A percentile compares a stretch with the other conserved stretches of the same genome.
These are phyloP conservation scores for Xerocomus cyaneibrunnescens DNA, from an alignment of 1,284 basidiomycete genomes.

Conservation along the genomic window DNA sequence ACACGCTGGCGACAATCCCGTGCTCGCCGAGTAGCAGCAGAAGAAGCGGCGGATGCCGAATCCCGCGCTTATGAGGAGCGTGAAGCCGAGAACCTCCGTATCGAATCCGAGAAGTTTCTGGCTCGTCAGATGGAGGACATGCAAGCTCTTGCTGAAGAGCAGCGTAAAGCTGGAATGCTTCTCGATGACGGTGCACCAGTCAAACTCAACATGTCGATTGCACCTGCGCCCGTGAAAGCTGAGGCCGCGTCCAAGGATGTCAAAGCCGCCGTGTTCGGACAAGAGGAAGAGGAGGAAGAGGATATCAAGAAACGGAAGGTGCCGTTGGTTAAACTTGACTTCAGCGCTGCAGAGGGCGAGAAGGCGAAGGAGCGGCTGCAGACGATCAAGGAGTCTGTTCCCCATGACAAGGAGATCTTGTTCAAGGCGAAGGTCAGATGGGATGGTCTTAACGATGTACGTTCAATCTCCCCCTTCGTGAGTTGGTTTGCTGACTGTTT, in stretches of 20 bases:
- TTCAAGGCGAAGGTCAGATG: constrained; percentile 83
- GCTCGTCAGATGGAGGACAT: constrained; percentile 90
- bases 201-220: constrained; percentile 73
- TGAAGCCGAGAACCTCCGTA: constrained; percentile 78
- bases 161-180: constrained; percentile 84
- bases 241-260: constrained; percentile 49
- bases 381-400: constrained; percentile 69
- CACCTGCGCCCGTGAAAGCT: constrained; percentile 46
- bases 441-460: constrained; percentile 81
- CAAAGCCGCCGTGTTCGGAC: constrained; percentile 62
- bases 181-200: constrained; percentile 89
- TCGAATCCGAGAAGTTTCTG: constrained; percentile 86
- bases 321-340: constrained; percentile 83
- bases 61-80: constrained; percentile 80
- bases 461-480: constrained; percentile 37
- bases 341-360: constrained; percentile 74
- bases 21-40: constrained; percentile 61
- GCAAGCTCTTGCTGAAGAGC: constrained; percentile 82
- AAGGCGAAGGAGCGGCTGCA: constrained; percentile 77
- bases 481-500: constrained; percentile 1
- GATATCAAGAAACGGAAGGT: constrained; percentile 75
- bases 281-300: constrained; percentile 83
- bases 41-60: constrained; percentile 81
- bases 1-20: constrained; percentile 75
- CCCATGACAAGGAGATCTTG: constrained; percentile 68